Percentiles rank a stretch among this genome's conserved stretches.
These are phyloP conservation scores for Pythium guiyangense DNA, from an alignment of 352 stramenopile species.

Conservation along the genomic window DNA sequence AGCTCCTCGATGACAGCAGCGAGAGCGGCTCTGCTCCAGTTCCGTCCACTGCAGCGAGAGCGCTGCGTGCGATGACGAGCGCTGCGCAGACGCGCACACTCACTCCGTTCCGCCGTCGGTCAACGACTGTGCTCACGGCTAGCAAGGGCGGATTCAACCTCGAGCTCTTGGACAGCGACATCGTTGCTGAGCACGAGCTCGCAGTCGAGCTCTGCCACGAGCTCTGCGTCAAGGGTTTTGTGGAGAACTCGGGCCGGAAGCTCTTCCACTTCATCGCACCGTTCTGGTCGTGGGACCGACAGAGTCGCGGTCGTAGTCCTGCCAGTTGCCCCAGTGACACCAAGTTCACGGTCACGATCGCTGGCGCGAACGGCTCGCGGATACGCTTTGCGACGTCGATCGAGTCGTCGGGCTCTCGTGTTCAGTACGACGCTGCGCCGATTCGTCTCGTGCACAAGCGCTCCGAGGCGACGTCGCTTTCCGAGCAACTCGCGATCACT, in stretches of 20 bases:
- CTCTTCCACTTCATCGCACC: constrained; percentile 67
- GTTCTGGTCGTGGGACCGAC: constrained; percentile 40
- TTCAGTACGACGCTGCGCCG: constrained; percentile 12
- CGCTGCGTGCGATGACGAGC: neutral
- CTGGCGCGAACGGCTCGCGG: constrained; percentile 26
- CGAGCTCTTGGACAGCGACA: constrained; percentile 17
- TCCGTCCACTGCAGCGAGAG: no score
- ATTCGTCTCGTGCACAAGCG: constrained; percentile 12
- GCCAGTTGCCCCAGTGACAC: neutral
- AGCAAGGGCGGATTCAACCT: constrained; percentile 10
- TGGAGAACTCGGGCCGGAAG: constrained; percentile 48
- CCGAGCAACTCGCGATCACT: constrained; percentile 10
- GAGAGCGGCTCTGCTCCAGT: neutral
- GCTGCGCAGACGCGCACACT: neutral
- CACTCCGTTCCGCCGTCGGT: constrained; percentile 8
- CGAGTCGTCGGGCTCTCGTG: constrained; percentile 6
- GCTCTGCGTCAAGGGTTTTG: constrained; percentile 66
- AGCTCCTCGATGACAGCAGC: constrained; percentile 6
- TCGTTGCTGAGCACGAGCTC: constrained; percentile 50
- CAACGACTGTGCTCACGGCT: constrained; percentile 2
- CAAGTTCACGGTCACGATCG: constrained; percentile 29
- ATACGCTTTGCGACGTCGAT: constrained; percentile 50
- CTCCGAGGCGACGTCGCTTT: constrained; percentile 12
- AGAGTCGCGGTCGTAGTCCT: neutral
- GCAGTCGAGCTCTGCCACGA: constrained; percentile 68